Percentiles rank a stretch among this genome's conserved stretches.
These are phyloP conservation scores for Ogataea paraovalis DNA, from an alignment of 805 yeast genomes.

Conservation along the genomic window DNA sequence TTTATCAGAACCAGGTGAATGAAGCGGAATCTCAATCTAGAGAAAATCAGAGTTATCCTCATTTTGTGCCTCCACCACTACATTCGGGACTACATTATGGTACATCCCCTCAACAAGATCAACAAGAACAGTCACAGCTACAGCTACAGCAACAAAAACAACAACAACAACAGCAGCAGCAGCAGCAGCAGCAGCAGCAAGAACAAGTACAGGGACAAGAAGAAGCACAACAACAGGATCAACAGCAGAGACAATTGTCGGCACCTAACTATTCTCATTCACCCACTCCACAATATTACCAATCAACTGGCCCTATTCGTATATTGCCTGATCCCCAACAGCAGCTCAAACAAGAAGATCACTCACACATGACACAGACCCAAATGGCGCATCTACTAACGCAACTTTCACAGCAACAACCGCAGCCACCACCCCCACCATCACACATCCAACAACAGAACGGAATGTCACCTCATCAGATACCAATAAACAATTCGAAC, in stretches of 20 bases:
- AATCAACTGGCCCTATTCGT: background rate
- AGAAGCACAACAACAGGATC: background rate
- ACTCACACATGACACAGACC: conserved; percentile 5
- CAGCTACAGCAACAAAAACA: conserved; percentile 1
- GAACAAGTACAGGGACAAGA: background rate
- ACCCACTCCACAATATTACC: background rate
- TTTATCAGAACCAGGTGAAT: background rate
- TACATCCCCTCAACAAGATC: background rate
- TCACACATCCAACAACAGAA: background rate
- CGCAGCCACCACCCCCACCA: background rate
- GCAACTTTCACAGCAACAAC: conserved; percentile 7
- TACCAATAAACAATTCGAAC: background rate
- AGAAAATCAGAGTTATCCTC: background rate
- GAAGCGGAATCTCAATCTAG: background rate
- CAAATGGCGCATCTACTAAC: conserved; percentile 12
- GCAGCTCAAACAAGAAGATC: background rate
- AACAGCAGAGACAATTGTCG: background rate
- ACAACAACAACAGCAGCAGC: background rate
- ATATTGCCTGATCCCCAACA: background rate
- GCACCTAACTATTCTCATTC: background rate
- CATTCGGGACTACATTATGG: background rate
- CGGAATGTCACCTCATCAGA: background rate
- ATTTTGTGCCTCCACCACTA: background rate
- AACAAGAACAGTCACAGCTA: background rate
- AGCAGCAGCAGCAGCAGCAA: background rate